phyloP scores from a whole-genome alignment of 2,329 filamentous ascomycete genomes.

The Stachybotrys chartarum region DNA sequence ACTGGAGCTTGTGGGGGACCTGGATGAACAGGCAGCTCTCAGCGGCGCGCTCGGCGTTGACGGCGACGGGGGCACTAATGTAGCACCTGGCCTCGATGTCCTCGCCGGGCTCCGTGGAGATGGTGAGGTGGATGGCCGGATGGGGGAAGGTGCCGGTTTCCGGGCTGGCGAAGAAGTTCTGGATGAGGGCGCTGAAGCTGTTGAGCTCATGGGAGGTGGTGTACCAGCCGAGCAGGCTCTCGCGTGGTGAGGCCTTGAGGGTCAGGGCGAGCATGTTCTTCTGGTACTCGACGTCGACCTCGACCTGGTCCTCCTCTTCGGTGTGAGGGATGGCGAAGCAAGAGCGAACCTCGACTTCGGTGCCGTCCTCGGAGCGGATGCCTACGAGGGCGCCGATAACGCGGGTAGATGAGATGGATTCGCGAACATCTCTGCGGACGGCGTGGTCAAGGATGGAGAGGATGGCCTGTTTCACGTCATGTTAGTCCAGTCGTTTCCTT shows the following conservation, averaged over 20 bases:
- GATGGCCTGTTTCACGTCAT: conserved; percentile 41
- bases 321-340: conserved; percentile 98
- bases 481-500: conserved; percentile 3
- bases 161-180: conserved; percentile 98
- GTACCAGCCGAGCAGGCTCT: conserved; percentile 96
- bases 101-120: conserved; percentile 81
- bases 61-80: conserved; percentile 90
- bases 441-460: conserved; percentile 89
- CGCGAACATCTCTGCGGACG: conserved; percentile 68
- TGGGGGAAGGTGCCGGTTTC: conserved; percentile 96
- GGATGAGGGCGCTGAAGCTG: conserved; percentile 92
- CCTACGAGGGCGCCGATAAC: conserved; percentile 96
- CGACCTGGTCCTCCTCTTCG: conserved; percentile 96
- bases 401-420: conserved; percentile 74
- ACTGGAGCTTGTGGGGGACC: conserved; percentile 89
- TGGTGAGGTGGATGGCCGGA: conserved; percentile 94
- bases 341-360: conserved; percentile 90
- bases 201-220: conserved; percentile 95
- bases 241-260: conserved; percentile 87
- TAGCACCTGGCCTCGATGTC: conserved; percentile 89
- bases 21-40: conserved; percentile 98
- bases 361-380: conserved; percentile 90
- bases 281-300: conserved; percentile 99
- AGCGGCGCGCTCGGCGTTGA: conserved; percentile 87
- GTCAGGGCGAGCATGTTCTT: conserved; percentile 98